These are phyloP conservation scores for Pouteria campechiana DNA, from an alignment of 179 eudicot genomes.

Conservation along the genomic window DNA sequence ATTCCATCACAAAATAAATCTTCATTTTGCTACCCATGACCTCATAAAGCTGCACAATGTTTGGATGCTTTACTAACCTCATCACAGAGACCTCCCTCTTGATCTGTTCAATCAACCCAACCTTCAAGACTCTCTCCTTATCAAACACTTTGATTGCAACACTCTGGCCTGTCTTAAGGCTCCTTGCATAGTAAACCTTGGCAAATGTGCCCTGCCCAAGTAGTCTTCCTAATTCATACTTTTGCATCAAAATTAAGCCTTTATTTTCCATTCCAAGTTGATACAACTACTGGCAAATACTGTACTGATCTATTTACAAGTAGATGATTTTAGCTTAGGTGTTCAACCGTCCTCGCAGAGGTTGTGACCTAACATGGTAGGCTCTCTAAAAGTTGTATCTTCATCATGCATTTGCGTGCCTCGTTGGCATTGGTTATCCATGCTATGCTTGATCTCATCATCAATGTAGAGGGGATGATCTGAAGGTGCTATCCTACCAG, in stretches of 20 bases:
- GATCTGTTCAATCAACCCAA: slow-evolving; percentile 20
- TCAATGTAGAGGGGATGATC: not conserved
- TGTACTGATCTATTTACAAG: not conserved
- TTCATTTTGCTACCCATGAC: slow-evolving; percentile 38
- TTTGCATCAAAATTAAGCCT: slow-evolving; percentile 16
- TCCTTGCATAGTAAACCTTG: slow-evolving; percentile 23
- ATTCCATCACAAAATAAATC: slow-evolving; percentile 30
- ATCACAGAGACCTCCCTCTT: slow-evolving; percentile 29
- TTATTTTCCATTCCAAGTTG: slow-evolving; percentile 8
- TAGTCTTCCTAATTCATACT: slow-evolving; percentile 23
- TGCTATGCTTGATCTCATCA: not conserved
- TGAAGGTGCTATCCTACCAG: slow-evolving; percentile 1
- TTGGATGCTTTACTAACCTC: slow-evolving; percentile 26
- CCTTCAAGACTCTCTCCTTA: slow-evolving; percentile 19
- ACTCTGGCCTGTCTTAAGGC: slow-evolving; percentile 17
- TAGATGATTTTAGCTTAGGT: too few relatives aligned
- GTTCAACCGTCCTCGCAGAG: slow-evolving; percentile 11
- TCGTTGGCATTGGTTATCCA: not conserved
- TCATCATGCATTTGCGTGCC: not conserved
- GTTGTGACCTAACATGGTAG: not conserved
- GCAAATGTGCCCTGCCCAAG: slow-evolving; percentile 30
- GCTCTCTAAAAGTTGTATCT: not conserved
- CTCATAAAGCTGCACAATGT: slow-evolving; percentile 24
- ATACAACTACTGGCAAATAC: not conserved
- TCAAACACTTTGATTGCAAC: slow-evolving; percentile 29